Evolutionary conservation across 371 early-diverging fungal genomes (phyloP).

Genomic region (Apophysomyces ossiformis): DNA sequence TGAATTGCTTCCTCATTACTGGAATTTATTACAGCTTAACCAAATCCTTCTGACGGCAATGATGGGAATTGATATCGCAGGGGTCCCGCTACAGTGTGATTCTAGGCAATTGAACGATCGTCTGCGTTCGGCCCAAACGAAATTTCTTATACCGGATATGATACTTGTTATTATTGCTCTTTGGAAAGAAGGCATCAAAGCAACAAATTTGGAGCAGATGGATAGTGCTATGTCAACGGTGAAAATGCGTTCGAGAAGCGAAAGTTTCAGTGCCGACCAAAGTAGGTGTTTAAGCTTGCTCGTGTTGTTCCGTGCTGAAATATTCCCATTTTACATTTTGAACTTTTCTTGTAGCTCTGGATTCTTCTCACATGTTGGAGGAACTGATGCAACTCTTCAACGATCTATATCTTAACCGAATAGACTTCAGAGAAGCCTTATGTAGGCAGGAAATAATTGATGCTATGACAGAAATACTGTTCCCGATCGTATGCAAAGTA

Average conservation of each 20-base stretch:
- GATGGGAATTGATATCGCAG: slow-evolving; percentile 64
- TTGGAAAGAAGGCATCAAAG: slow-evolving; percentile 37
- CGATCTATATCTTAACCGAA: slow-evolving; percentile 57
- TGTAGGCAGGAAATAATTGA: slow-evolving; percentile 63
- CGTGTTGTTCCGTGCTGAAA: not conserved
- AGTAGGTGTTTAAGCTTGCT: not conserved
- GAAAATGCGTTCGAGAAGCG: slow-evolving; percentile 22
- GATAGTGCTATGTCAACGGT: not conserved
- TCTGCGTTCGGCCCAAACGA: slow-evolving; percentile 10
- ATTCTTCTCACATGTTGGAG: not conserved
- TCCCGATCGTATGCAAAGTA: slow-evolving; percentile 47
- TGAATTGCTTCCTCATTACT: slow-evolving; percentile 61
- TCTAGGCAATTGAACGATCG: slow-evolving; percentile 30
- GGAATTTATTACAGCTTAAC: slow-evolving; percentile 66
- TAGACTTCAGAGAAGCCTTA: slow-evolving; percentile 63
- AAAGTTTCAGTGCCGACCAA: slow-evolving; percentile 17
- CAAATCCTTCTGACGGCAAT: slow-evolving; percentile 60
- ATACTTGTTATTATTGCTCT: slow-evolving; percentile 33
- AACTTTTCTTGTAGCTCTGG: not conserved
- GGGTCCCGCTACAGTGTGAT: slow-evolving; percentile 57
- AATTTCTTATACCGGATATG: slow-evolving; percentile 39
- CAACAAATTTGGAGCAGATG: not conserved
- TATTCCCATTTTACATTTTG: not conserved
- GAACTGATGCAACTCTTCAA: slow-evolving; percentile 55
- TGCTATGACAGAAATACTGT: slow-evolving; percentile 55